A percentile compares a stretch with the other conserved stretches of the same genome.
Conservation (phyloP, 1,284 basidiomycete genomes). For the Macrocystidia cucumis region DNA sequence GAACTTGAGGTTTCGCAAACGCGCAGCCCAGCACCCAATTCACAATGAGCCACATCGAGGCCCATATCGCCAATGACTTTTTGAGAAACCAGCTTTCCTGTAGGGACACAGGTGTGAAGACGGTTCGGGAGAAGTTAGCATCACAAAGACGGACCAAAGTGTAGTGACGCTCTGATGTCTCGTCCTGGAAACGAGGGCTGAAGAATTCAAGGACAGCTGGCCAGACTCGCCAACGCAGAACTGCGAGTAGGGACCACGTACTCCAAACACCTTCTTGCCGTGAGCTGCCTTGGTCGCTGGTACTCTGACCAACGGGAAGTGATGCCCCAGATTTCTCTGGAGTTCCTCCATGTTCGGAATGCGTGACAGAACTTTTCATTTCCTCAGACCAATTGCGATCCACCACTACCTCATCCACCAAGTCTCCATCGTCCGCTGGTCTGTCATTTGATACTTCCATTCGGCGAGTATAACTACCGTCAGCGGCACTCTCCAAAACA, state of each 20-base stretch:
- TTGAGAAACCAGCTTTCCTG: conserved; percentile 38
- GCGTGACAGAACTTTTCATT: conserved; percentile 37
- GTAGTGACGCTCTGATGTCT: conserved; percentile 54
- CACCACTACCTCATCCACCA: conserved; percentile 65
- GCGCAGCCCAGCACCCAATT: conserved; percentile 63
- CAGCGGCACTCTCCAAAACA: conserved; percentile 30
- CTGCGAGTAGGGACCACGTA: conserved; percentile 15
- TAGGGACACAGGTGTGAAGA: conserved; percentile 6
- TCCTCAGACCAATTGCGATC: conserved; percentile 61
- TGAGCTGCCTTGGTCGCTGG: conserved; percentile 24
- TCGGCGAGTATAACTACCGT: conserved; percentile 23
- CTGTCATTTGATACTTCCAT: conserved; percentile 15
- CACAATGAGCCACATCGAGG: conserved; percentile 55
- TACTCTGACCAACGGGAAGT: conserved; percentile 19
- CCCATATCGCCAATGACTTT: conserved; percentile 57
- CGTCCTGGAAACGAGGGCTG: conserved; percentile 45
- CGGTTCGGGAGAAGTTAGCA: not conserved
- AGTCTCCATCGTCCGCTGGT: conserved; percentile 18
- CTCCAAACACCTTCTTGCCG: conserved; percentile 18
- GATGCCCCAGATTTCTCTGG: conserved; percentile 38
- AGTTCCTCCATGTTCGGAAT: conserved; percentile 40
- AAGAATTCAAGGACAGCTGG: conserved; percentile 41
- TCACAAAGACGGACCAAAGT: conserved; percentile 20
- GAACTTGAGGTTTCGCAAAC: conserved; percentile 37
- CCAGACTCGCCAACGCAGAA: conserved; percentile 28